Conservation (phyloP, 2,329 filamentous ascomycete genomes). For the Zymoseptoria crescenta region DNA sequence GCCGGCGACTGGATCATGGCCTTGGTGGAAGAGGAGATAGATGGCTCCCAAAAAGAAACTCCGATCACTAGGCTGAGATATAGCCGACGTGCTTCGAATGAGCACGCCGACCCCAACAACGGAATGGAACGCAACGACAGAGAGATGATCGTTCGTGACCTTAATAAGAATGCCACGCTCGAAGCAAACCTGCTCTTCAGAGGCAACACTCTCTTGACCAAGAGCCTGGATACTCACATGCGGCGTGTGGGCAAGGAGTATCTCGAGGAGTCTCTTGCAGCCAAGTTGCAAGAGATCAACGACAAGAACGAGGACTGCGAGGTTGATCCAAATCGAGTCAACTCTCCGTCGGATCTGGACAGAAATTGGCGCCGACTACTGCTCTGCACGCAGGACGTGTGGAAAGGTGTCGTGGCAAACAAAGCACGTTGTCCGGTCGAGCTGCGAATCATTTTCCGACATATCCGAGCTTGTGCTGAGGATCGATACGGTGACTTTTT, state of each 20-base stretch:
- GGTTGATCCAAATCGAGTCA: conserved; percentile 78
- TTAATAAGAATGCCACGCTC: conserved; percentile 69
- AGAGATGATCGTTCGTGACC: conserved; percentile 65
- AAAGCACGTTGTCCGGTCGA: conserved; percentile 69
- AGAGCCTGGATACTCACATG: conserved; percentile 93
- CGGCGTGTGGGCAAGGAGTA: conserved; percentile 88
- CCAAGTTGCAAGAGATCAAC: conserved; percentile 82
- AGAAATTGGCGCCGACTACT: conserved; percentile 77
- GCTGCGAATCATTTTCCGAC: conserved; percentile 76
- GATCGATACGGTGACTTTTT: conserved; percentile 91
- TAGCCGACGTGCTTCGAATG: conserved; percentile 54
- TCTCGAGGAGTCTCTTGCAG: conserved; percentile 75
- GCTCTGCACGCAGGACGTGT: conserved; percentile 70
- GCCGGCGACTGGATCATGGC: conserved; percentile 86
- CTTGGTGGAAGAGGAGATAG: conserved; percentile 93
- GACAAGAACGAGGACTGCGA: conserved; percentile 87
- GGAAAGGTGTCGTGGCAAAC: conserved; percentile 74
- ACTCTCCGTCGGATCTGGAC: conserved; percentile 60
- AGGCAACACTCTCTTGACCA: conserved; percentile 88
- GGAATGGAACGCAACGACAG: conserved; percentile 47
- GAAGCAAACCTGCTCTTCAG: conserved; percentile 94
- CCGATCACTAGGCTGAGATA: conserved; percentile 60
- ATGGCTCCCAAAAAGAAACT: conserved; percentile 77
- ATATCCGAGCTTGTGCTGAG: conserved; percentile 84
- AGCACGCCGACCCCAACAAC: conserved; percentile 29